These are phyloP conservation scores for Chrysanthemum lavandulifolium DNA, from an alignment of 129 eudicot genomes.

Conservation along the genomic window DNA sequence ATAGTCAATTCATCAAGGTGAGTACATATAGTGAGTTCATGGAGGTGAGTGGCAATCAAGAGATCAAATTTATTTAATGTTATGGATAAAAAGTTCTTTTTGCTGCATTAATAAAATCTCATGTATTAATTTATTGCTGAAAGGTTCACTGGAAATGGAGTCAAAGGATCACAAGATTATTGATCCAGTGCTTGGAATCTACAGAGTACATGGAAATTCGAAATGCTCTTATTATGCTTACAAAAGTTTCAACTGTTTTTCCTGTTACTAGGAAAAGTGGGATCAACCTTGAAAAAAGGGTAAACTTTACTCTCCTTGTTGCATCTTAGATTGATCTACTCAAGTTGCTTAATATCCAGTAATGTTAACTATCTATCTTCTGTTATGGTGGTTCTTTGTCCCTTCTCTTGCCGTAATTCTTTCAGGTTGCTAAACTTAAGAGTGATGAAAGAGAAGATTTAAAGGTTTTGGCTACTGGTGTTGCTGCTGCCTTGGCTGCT, in stretches of 20 bases:
- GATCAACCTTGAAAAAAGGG: constrained; percentile 97
- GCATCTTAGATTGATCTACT: neutral
- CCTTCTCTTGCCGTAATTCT: neutral
- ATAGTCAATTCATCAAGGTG: constrained; percentile 91
- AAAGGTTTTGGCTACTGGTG: constrained; percentile 98
- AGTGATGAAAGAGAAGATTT: constrained; percentile 96
- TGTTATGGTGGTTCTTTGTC: too few species aligned
- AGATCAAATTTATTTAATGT: neutral
- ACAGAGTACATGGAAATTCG: constrained; percentile 96
- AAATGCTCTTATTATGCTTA: constrained; percentile 88
- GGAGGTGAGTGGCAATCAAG: constrained; percentile 52
- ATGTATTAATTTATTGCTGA: constrained; percentile 12
- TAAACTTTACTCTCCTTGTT: constrained; percentile 28
- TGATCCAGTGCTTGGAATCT: constrained; percentile 97
- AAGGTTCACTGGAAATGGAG: constrained; percentile 99
- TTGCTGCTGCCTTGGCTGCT: constrained; percentile 93
- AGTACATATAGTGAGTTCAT: constrained; percentile 85
- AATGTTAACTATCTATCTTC: neutral
- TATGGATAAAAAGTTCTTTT: neutral
- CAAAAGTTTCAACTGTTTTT: constrained; percentile 86
- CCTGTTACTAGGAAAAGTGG: constrained; percentile 99
- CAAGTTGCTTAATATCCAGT: neutral
- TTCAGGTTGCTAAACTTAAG: constrained; percentile 91
- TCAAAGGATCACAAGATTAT: constrained; percentile 89
- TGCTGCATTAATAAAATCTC: constrained; percentile 3